Evolutionary conservation across 495 filamentous ascomycete species (phyloP).

Genomic region (Staphylotrichum longicolle): DNA sequence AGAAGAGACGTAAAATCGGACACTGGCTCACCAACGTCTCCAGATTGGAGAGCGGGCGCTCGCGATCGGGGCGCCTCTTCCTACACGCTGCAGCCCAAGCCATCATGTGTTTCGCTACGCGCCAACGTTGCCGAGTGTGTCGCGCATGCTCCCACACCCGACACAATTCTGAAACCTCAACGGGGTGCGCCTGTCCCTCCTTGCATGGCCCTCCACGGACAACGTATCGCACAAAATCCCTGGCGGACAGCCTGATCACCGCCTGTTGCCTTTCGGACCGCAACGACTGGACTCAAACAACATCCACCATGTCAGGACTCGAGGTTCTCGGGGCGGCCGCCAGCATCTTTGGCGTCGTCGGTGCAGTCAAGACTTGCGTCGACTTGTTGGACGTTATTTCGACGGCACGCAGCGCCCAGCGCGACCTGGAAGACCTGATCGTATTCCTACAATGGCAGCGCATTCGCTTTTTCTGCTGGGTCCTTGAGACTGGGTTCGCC

Average conservation of each 20-base stretch:
- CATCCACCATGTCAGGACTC: neutral
- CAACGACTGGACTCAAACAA: neutral
- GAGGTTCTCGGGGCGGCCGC: neutral
- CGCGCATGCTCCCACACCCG: neutral
- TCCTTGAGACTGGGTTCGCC: neutral
- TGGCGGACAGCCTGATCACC: no score
- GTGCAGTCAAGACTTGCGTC: conserved; percentile 30
- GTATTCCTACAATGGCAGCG: neutral
- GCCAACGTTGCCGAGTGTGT: neutral
- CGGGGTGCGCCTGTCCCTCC: no score
- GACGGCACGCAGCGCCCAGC: neutral
- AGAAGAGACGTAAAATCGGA: neutral
- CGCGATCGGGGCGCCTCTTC: neutral
- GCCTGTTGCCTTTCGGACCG: neutral
- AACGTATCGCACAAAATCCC: neutral
- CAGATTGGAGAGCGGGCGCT: neutral
- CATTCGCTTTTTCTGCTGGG: neutral
- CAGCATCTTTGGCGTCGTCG: neutral
- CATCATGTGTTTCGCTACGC: neutral
- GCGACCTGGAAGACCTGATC: neutral
- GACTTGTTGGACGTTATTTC: conserved; percentile 21
- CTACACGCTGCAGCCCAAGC: neutral
- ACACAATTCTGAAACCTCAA: no score
- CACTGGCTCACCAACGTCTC: neutral
- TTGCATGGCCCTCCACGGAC: no score